These are phyloP conservation scores for Aspergillus olivimuriae DNA, from an alignment of 495 filamentous ascomycete species.

Conservation along the genomic window DNA sequence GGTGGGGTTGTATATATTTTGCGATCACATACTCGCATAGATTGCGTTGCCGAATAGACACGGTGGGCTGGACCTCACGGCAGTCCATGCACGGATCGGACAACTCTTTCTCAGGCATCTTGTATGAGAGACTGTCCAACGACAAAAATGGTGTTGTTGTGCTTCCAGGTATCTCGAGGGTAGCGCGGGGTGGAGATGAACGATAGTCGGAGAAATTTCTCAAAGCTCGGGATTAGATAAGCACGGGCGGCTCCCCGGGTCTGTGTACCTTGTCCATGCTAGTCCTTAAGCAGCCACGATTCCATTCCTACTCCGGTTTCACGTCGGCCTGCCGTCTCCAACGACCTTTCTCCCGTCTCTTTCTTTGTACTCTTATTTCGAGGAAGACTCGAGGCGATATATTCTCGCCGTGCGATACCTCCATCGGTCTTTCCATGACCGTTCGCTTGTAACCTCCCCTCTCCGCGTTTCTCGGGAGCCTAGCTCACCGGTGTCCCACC, in stretches of 20 bases:
- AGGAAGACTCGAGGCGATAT: too few species aligned
- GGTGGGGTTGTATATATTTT: too few species aligned
- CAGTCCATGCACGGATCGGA: constrained; percentile 34
- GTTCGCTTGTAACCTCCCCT: constrained; percentile 1
- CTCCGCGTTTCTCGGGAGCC: constrained; percentile 18
- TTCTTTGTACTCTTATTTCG: too few species aligned
- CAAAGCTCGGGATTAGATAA: constrained; percentile 25
- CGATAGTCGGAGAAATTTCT: constrained; percentile 10
- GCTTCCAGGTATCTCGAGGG: too few species aligned
- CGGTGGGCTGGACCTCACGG: constrained; percentile 28
- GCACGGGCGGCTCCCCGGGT: constrained; percentile 31
- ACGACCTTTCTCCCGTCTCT: too few species aligned
- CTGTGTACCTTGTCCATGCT: too few species aligned
- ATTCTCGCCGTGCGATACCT: background rate
- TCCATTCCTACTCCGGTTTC: too few species aligned
- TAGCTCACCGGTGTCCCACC: constrained; percentile 5
- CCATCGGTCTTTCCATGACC: constrained; percentile 11
- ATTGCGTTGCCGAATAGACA: constrained; percentile 36
- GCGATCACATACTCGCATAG: constrained; percentile 45
- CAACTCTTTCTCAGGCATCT: constrained; percentile 37
- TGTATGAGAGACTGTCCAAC: too few species aligned
- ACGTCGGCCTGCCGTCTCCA: too few species aligned
- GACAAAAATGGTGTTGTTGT: too few species aligned
- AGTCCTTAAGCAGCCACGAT: too few species aligned
- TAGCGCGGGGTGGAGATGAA: constrained; percentile 5